Evolutionary conservation across 2,329 filamentous ascomycete genomes (phyloP), one percentile per base, ranked within the genome.

Genomic region (Cadophora sp.): DNA sequence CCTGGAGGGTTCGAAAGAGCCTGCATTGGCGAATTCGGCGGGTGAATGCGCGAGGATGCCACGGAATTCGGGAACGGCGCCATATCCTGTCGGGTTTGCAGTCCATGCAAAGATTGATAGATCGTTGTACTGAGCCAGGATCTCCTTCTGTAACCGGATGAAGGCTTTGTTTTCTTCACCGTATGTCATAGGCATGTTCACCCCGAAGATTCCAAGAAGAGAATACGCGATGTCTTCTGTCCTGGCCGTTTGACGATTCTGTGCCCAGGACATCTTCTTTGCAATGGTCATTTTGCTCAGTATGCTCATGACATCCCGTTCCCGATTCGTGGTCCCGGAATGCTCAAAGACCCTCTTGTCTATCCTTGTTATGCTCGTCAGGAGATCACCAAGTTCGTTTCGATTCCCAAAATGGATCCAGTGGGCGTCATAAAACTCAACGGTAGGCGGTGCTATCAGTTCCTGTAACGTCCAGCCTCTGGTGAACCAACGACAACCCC

Each of bases 151-250:
- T 40, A 59, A 40, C 16, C 55, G 55, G 29, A 37, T 53, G 31
- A 37, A 59, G 19, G 55, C 55, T 59, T 59, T 59, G 9, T 59
- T 37, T 59, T 59, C 77, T 34, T 80, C 79, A 1, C 79, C 79
- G 22, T 79, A 80, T 0, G 78, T 69, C n/a, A 79, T 68, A 3
- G 76, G 72, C 77, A 80, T 79, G 40, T 76, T 76, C 4, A 80
- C 72, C 40, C 72, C 75, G 34, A 79, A 80, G 4, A 80, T 71
- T 1, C 79, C 79, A 26, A 80, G 69, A 48, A 80, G 63, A 29
- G 73, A 77, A 64, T 80, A 80, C 1, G 79, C 78, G 56, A 74
- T 71, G 63, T 80, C 63, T 48, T 65, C 63, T 16, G 46, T n/a
- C 16, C 74, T 73, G 1, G 69, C 73, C 3, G 77, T 79, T 43